Percentiles rank a stretch among this genome's conserved stretches.
These are phyloP conservation scores for Schwanniomyces sp. DNA, from an alignment of 805 yeast genomes.

Conservation along the genomic window DNA sequence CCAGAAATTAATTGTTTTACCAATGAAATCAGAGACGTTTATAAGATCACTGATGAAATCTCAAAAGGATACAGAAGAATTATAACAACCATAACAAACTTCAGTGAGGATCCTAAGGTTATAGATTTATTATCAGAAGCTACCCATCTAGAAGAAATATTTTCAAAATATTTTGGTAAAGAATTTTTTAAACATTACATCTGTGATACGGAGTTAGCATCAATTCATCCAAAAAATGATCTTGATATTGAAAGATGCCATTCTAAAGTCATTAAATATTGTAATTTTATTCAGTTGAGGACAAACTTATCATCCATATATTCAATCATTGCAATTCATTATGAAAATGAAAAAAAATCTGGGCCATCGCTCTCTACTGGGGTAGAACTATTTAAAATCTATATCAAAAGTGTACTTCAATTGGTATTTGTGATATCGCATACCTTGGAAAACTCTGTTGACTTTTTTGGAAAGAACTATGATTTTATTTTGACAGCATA, in stretches of 20 bases:
- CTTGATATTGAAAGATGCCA: slow-evolving; percentile 26
- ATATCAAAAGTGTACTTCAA: slow-evolving; percentile 40
- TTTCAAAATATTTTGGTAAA: slow-evolving; percentile 37
- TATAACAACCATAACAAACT: slow-evolving; percentile 23
- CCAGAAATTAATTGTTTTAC: slow-evolving; percentile 19
- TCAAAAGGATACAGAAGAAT: slow-evolving; percentile 29
- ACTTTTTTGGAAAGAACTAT: slow-evolving; percentile 39
- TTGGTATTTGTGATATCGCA: slow-evolving; percentile 43
- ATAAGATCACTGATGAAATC: slow-evolving; percentile 15
- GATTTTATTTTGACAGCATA: slow-evolving; percentile 37
- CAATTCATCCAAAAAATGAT: slow-evolving; percentile 9
- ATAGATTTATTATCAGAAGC: slow-evolving; percentile 35
- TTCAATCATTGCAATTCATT: slow-evolving; percentile 40
- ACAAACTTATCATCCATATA: slow-evolving; percentile 41
- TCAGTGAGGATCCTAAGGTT: slow-evolving; percentile 29
- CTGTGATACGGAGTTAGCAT: slow-evolving; percentile 28
- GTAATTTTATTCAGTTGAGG: slow-evolving; percentile 35
- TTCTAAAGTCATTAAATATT: slow-evolving; percentile 35
- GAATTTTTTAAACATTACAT: slow-evolving; percentile 41
- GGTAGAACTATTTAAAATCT: slow-evolving; percentile 41
- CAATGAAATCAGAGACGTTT: slow-evolving; percentile 12
- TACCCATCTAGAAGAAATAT: slow-evolving; percentile 33
- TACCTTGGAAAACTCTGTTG: slow-evolving; percentile 42
- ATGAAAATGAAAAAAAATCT: slow-evolving; percentile 25
- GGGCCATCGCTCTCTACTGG: slow-evolving; percentile 37